Percentiles rank a stretch among this genome's conserved stretches.
Evolutionary conservation across 2,329 filamentous ascomycete genomes (phyloP).

Genomic region (Xylariaceae sp.): DNA sequence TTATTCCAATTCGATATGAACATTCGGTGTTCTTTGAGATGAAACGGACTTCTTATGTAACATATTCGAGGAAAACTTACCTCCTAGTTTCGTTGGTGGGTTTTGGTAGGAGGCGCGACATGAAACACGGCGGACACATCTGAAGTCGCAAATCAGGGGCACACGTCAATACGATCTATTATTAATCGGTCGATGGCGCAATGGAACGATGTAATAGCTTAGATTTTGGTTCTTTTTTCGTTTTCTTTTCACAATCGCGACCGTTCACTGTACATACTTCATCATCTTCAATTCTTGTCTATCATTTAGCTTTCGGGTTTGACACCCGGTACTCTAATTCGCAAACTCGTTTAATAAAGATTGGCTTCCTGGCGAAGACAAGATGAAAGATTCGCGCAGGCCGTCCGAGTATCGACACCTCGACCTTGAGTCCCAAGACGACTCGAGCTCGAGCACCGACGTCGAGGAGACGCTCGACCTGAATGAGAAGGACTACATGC

Average conservation of each 20-base stretch:
- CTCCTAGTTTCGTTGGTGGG: not conserved
- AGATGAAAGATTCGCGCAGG: constrained; percentile 20
- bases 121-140: constrained; percentile 14
- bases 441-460: constrained; percentile 29
- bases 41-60: not conserved
- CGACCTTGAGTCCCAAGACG: constrained; percentile 30
- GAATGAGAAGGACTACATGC: constrained; percentile 36
- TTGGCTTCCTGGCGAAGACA: not conserved
- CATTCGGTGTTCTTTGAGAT: not conserved
- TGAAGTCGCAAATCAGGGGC: constrained; percentile 3
- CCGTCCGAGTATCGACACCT: constrained; percentile 17
- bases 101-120: constrained; percentile 1
- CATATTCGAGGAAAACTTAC: not conserved
- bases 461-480: constrained; percentile 34
- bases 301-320: not conserved
- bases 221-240: not conserved
- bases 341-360: not conserved
- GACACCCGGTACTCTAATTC: constrained; percentile 1
- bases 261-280: not conserved
- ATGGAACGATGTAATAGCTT: not conserved
- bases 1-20: no score
- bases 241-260: not conserved
- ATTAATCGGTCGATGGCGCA: not conserved
- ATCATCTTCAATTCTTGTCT: not conserved
- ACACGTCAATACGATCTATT: not conserved